phyloP scores from a whole-genome alignment of 2,329 filamentous ascomycete genomes.

The Colletotrichum sp. region DNA sequence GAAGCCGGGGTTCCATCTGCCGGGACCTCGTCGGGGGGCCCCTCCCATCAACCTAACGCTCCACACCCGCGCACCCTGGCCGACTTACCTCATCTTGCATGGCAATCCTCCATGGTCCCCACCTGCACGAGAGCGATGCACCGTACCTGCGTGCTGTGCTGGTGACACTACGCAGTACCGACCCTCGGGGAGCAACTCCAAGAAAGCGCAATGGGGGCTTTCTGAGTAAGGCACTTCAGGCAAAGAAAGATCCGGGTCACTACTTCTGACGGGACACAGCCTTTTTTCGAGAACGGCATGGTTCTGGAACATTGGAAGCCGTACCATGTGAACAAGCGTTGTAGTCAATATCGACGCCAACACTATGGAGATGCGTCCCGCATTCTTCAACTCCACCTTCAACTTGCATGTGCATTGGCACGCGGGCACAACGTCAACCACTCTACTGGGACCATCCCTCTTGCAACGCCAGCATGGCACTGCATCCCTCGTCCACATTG shows the following conservation, averaged over 20 bases:
- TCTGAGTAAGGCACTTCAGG: neutral
- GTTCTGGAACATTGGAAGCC: neutral
- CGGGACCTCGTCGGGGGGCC: neutral
- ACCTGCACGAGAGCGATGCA: neutral
- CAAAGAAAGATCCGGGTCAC: neutral
- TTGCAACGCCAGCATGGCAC: neutral
- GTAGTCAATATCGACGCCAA: neutral
- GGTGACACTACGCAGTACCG: neutral
- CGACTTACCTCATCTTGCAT: conserved; percentile 12
- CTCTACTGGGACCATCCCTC: neutral
- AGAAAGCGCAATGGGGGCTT: neutral
- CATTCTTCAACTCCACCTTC: neutral
- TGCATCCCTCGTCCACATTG: neutral
- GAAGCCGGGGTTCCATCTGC: neutral
- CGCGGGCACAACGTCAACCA: neutral
- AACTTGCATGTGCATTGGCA: neutral
- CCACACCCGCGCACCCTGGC: neutral
- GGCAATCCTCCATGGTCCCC: neutral
- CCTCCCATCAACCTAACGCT: neutral
- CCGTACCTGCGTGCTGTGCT: neutral
- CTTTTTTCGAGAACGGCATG: neutral
- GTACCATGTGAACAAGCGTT: neutral
- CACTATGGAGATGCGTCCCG: neutral
- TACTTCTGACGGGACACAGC: neutral
- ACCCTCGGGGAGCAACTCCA: neutral